phyloP scores from a whole-genome alignment of 805 yeast genomes.

The Scheffersomyces stipitis region DNA sequence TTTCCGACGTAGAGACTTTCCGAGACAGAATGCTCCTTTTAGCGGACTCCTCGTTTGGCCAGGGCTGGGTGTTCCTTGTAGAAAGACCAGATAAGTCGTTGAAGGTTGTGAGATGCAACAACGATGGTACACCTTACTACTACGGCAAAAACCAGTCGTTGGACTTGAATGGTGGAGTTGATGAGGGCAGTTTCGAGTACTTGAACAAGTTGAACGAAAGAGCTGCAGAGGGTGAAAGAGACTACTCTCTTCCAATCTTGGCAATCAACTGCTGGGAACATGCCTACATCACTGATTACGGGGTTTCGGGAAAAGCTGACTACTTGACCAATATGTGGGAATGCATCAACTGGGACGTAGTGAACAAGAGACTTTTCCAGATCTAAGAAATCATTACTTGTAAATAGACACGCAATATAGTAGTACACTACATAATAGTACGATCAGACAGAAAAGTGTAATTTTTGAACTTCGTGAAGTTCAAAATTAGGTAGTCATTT shows the following conservation, averaged over 20 bases:
- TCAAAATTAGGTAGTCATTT: no score
- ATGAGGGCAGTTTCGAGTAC: slow-evolving; percentile 51
- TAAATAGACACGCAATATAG: no score
- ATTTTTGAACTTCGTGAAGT: no score
- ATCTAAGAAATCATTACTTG: no score
- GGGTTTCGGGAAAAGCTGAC: slow-evolving; percentile 67
- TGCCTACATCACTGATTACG: slow-evolving; percentile 84
- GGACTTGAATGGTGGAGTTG: slow-evolving; percentile 75
- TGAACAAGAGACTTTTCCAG: slow-evolving; percentile 51
- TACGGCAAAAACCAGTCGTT: slow-evolving; percentile 66
- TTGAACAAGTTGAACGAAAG: slow-evolving; percentile 44
- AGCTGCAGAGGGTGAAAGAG: slow-evolving; percentile 44
- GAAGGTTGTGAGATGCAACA: slow-evolving; percentile 55
- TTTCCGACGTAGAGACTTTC: slow-evolving; percentile 47
- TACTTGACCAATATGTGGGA: slow-evolving; percentile 77
- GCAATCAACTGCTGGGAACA: slow-evolving; percentile 86
- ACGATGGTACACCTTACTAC: slow-evolving; percentile 77
- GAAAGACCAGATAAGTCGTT: slow-evolving; percentile 64
- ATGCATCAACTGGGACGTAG: slow-evolving; percentile 80
- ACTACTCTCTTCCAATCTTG: slow-evolving; percentile 71
- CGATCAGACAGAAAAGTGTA: no score
- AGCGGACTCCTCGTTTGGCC: slow-evolving; percentile 57
- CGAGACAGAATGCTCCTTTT: slow-evolving; percentile 47
- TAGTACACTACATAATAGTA: no score
- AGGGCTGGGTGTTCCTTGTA: slow-evolving; percentile 75